phyloP scores from a whole-genome alignment of 2,329 filamentous ascomycete species.

The Gnomoniopsis sp. region DNA sequence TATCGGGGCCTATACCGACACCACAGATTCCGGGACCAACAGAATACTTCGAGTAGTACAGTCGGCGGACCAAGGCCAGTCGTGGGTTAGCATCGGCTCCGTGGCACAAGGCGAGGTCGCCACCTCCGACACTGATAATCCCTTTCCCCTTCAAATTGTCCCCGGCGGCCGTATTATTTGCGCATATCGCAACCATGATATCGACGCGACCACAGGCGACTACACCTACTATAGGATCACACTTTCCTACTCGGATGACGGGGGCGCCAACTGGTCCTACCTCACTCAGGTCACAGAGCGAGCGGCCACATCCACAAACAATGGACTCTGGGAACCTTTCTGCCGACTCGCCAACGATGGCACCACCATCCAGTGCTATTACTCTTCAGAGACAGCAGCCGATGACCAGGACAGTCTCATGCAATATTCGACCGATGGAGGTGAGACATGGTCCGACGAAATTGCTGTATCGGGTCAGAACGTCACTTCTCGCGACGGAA shows the following conservation, averaged over 20 bases:
- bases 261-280: constrained; percentile 34
- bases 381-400: constrained; percentile 36
- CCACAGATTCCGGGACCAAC: background rate
- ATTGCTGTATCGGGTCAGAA: constrained; percentile 33
- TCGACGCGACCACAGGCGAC: constrained; percentile 12
- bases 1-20: background rate
- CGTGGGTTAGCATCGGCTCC: background rate
- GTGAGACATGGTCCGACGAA: constrained; percentile 33
- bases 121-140: background rate
- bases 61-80: background rate
- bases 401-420: constrained; percentile 40
- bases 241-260: constrained; percentile 38
- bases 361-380: constrained; percentile 37
- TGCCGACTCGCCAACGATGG: constrained; percentile 35
- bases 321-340: constrained; percentile 45
- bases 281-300: constrained; percentile 28
- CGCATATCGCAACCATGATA: constrained; percentile 33
- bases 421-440: constrained; percentile 35
- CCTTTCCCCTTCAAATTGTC: background rate
- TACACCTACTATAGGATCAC: constrained; percentile 38
- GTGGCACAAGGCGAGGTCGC: background rate
- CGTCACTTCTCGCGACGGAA: constrained; percentile 37
- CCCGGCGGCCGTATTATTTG: constrained; percentile 15
- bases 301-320: constrained; percentile 20
- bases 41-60: background rate